Evolutionary conservation across 164 flowering plant species (phyloP), one percentile per base, ranked within the genome.

Genomic region (Vitis riparia): DNA sequence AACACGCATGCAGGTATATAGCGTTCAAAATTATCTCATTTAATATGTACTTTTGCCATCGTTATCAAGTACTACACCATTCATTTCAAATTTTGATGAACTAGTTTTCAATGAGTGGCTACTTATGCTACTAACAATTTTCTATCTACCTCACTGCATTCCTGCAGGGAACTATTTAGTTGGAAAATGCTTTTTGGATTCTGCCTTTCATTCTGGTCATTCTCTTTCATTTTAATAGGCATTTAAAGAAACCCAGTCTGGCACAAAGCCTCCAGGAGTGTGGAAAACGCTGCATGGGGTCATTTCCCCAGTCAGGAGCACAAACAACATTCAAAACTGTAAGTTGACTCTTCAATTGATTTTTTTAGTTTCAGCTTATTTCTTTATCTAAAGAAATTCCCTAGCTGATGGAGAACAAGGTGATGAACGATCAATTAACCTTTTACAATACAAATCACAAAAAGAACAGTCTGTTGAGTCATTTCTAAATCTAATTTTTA

Each of bases 1-100:
- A 79, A 96, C 99, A 1, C 95, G 99, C 15, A 92, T 96, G 99
- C 99, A 96, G 99, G 99, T 95, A 81, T 1, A 2, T 5, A 17
- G 3, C 8, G 11, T 48, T 37, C 7, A 37, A 37, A 37, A 37
- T 37, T 6, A 37, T 37, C 6, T 37, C 7, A 37, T 37, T 37
- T 3, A 37, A 37, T 37, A 37, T 37, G 44, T 23, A 23, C 27
- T 23, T 23, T 23, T 23, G 27, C 2, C 27, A 23, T 23, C 2
- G 27, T 23, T 23, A 23, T 23, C 27, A 23, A 23, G 27, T 1
- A 23, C 27, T 23, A 23, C 27, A 23, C 27, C 27, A 23, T 23
- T 23, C 27, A 1, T 23, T 23, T 23, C 27, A 23, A 23, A 23
- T 23, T 23, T 23, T 23, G 14, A 55, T 55, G 58, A 15, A 16